These are phyloP conservation scores for Stephanodiscus triporus DNA, from an alignment of 108 stramenopile species.

Conservation along the genomic window DNA sequence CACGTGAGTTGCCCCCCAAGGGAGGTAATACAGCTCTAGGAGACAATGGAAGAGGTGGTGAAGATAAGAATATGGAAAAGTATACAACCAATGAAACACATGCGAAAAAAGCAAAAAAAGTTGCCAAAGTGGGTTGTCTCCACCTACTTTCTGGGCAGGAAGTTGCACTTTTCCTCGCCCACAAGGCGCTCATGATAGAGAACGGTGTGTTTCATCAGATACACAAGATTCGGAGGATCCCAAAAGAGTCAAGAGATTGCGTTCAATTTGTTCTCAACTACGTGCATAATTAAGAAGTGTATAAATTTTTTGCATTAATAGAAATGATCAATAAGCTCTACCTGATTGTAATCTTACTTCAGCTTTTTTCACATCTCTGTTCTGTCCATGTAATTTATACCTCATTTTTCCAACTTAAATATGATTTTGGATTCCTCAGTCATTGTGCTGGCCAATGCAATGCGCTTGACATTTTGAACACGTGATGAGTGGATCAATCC, in stretches of 20 bases:
- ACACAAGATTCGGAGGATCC: slow-evolving; percentile 76
- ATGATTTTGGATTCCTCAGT: not conserved
- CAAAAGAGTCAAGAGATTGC: slow-evolving; percentile 36
- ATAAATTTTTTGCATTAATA: not conserved
- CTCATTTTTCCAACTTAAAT: not conserved
- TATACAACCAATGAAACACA: not conserved
- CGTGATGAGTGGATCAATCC: not conserved
- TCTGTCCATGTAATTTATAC: not conserved
- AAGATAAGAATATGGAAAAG: slow-evolving; percentile 29
- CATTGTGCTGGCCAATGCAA: not conserved
- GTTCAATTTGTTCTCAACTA: slow-evolving; percentile 24
- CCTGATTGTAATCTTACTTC: not conserved
- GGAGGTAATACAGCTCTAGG: slow-evolving; percentile 12
- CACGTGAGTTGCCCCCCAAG: slow-evolving; percentile 60
- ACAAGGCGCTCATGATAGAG: slow-evolving; percentile 81
- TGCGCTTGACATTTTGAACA: not conserved
- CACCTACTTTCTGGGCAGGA: slow-evolving; percentile 69
- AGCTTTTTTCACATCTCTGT: not conserved
- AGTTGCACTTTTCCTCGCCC: slow-evolving; percentile 80
- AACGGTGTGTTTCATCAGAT: slow-evolving; percentile 78
- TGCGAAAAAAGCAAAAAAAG: slow-evolving; percentile 54
- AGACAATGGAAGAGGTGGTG: slow-evolving; percentile 8
- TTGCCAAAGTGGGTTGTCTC: slow-evolving; percentile 75
- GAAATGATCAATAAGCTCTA: slow-evolving; percentile 1
- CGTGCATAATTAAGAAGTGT: slow-evolving; percentile 18